A percentile compares a stretch with the other conserved stretches of the same genome.
phyloP scores from a whole-genome alignment of 805 yeast species.

The Candida alai region DNA sequence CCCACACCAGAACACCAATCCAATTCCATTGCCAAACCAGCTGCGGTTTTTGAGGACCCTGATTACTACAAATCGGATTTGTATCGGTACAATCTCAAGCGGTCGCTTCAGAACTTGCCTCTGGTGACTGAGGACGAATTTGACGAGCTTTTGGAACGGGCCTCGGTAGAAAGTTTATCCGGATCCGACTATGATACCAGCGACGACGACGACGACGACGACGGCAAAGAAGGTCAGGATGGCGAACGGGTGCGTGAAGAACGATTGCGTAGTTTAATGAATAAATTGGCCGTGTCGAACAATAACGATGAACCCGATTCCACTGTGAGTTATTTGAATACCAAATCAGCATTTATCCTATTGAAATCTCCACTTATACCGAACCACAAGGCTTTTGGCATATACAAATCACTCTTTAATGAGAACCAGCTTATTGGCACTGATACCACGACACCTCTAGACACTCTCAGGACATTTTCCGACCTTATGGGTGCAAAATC shows the following conservation, averaged over 20 bases:
- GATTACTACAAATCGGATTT: conserved; percentile 55
- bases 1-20: background rate
- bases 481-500: conserved; percentile 41
- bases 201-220: conserved; percentile 18
- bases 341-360: conserved; percentile 66
- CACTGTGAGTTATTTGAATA: conserved; percentile 51
- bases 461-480: conserved; percentile 29
- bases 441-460: conserved; percentile 53
- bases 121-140: conserved; percentile 56
- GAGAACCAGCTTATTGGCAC: conserved; percentile 28
- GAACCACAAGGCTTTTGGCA: conserved; percentile 51
- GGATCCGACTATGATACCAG: conserved; percentile 44
- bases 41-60: conserved; percentile 1
- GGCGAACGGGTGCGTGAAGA: conserved; percentile 17
- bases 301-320: conserved; percentile 26
- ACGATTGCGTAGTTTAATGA: conserved; percentile 15
- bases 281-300: conserved; percentile 13
- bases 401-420: conserved; percentile 62
- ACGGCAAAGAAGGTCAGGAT: conserved; percentile 18
- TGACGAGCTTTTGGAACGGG: conserved; percentile 48
- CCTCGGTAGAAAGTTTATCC: conserved; percentile 54
- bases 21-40: background rate
- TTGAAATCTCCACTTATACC: conserved; percentile 50
- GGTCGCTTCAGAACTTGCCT: conserved; percentile 42
- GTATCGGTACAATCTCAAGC: conserved; percentile 56